These are phyloP conservation scores for Melocanna baccifera DNA, from an alignment of 176 grass and related monocot species.

Conservation along the genomic window DNA sequence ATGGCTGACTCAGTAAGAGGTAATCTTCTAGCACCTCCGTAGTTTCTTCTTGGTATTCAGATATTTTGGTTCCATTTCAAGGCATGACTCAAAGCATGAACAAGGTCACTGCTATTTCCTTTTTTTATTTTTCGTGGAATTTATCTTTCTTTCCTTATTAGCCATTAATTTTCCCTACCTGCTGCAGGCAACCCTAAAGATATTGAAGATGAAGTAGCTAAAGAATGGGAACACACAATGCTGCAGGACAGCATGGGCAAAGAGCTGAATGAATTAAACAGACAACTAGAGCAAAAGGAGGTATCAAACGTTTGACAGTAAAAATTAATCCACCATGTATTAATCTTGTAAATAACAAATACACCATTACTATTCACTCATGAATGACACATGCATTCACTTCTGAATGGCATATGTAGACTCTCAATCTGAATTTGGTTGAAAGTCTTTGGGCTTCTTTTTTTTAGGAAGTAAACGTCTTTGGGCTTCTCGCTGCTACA, in stretches of 20 bases:
- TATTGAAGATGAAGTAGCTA: constrained; percentile 86
- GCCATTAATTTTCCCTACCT: constrained; percentile 19
- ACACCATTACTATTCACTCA: neutral
- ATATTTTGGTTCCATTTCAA: constrained; percentile 21
- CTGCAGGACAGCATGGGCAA: constrained; percentile 93
- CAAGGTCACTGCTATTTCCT: neutral
- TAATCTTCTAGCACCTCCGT: constrained; percentile 33
- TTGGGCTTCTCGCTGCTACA: neutral
- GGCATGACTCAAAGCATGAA: constrained; percentile 11
- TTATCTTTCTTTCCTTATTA: constrained; percentile 36
- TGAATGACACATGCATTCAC: constrained; percentile 23
- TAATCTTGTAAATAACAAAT: neutral
- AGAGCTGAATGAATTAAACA: constrained; percentile 95
- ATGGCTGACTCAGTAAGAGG: constrained; percentile 76
- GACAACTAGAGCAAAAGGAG: constrained; percentile 92
- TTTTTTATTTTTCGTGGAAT: constrained; percentile 11
- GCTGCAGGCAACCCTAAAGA: constrained; percentile 65
- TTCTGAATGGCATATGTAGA: neutral
- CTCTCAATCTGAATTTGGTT: neutral
- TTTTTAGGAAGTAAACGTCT: neutral
- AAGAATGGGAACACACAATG: constrained; percentile 97
- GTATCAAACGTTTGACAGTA: constrained; percentile 33
- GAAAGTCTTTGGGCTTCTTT: neutral
- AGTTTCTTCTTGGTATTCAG: neutral
- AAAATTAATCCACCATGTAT: constrained; percentile 12